Evolutionary conservation across 2,329 filamentous ascomycete genomes (phyloP).

Genomic region (Alternaria sp.): DNA sequence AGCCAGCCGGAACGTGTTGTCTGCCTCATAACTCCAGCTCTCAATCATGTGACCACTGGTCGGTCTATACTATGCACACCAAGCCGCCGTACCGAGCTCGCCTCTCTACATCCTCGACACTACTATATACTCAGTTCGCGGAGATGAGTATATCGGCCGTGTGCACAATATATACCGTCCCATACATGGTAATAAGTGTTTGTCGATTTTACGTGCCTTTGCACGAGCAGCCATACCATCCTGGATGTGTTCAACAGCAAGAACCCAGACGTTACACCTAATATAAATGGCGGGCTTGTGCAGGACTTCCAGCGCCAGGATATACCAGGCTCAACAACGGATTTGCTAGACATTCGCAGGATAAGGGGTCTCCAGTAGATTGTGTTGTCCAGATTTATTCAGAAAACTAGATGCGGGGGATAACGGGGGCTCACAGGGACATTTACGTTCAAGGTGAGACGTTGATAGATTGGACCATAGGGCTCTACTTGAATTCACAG

Average conservation of each 20-base stretch:
- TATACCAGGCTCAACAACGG: conserved; percentile 12
- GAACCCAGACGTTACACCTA: conserved; percentile 16
- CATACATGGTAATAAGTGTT: conserved; percentile 19
- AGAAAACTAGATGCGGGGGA: conserved; percentile 12
- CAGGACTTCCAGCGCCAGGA: conserved; percentile 19
- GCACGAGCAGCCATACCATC: conserved; percentile 18
- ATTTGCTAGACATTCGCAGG: conserved; percentile 12
- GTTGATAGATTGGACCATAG: conserved; percentile 13
- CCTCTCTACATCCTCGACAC: conserved; percentile 22
- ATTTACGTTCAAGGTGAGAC: conserved; percentile 16
- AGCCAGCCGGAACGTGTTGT: conserved; percentile 9
- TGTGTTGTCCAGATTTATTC: conserved; percentile 17
- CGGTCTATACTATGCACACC: conserved; percentile 17
- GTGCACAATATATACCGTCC: conserved; percentile 14
- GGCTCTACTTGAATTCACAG: conserved; percentile 23
- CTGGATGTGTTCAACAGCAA: conserved; percentile 16
- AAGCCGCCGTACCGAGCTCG: conserved; percentile 22
- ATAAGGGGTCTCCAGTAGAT: conserved; percentile 11
- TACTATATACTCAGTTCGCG: conserved; percentile 17
- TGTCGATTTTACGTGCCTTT: conserved; percentile 19
- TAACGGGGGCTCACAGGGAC: conserved; percentile 13
- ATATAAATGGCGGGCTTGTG: conserved; percentile 19
- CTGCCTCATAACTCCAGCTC: conserved; percentile 16
- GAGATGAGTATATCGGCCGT: conserved; percentile 7
- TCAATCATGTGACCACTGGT: conserved; percentile 21